phyloP scores from a whole-genome alignment of 1,284 basidiomycete species.

The Cronartium ribicola region DNA sequence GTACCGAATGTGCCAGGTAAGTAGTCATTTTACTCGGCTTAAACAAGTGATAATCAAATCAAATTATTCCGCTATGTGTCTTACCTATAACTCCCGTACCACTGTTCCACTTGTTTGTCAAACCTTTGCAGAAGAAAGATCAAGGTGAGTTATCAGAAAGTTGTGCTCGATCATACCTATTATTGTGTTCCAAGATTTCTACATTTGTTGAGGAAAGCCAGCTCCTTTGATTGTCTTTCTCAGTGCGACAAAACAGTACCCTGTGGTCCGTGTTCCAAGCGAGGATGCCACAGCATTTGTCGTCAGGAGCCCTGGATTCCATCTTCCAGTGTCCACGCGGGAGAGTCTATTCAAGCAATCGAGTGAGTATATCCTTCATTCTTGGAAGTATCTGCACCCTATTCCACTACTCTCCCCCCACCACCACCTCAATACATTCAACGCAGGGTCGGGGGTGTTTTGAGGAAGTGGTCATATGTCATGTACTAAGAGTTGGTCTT shows the following conservation, averaged over 20 bases:
- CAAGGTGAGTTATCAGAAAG: neutral
- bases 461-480: too few relatives aligned
- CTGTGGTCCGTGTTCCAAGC: neutral
- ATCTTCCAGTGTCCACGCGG: neutral
- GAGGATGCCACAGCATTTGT: constrained; percentile 6
- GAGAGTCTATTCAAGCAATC: neutral
- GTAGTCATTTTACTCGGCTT: neutral
- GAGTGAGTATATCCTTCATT: neutral
- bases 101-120: neutral
- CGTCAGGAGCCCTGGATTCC: constrained; percentile 4
- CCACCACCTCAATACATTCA: too few relatives aligned
- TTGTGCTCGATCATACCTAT: too few relatives aligned
- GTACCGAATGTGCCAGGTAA: constrained; percentile 9
- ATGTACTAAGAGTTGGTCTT: neutral
- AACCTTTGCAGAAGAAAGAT: neutral
- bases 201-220: too few relatives aligned
- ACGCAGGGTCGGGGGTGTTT: too few relatives aligned
- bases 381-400: neutral
- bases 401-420: neutral
- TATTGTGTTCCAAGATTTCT: too few relatives aligned
- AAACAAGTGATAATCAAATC: too few relatives aligned
- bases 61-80: neutral
- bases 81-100: neutral
- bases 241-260: constrained; percentile 5
- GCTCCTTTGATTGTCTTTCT: neutral